Percentiles rank a stretch among this genome's conserved stretches.
These are phyloP conservation scores for Pleurotus tuoliensis DNA, from an alignment of 768 basidiomycete genomes.

Conservation along the genomic window DNA sequence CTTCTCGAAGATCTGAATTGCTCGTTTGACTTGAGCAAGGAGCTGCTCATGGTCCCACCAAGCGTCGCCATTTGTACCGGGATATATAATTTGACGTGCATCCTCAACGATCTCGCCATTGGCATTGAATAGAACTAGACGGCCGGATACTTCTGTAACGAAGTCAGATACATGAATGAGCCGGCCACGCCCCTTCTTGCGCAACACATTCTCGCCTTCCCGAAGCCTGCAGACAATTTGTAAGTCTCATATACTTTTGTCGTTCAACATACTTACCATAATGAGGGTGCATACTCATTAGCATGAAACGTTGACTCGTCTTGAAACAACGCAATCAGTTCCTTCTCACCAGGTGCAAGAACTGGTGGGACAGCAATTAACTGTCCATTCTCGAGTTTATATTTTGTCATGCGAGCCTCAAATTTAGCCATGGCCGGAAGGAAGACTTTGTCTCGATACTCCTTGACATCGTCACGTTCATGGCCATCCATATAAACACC, in stretches of 20 bases:
- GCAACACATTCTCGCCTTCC: too few relatives aligned
- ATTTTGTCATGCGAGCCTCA: too few relatives aligned
- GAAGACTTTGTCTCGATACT: constrained; percentile 23
- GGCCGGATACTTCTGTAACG: constrained; percentile 14
- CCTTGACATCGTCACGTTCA: constrained; percentile 27
- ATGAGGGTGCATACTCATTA: constrained; percentile 20
- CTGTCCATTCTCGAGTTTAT: constrained; percentile 13
- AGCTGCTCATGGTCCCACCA: too few relatives aligned
- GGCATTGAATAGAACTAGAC: constrained; percentile 20
- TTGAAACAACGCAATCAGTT: constrained; percentile 20
- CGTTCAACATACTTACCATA: not conserved
- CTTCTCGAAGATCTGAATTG: too few relatives aligned
- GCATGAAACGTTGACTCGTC: constrained; percentile 30
- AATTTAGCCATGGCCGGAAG: not conserved
- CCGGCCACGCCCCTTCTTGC: constrained; percentile 18
- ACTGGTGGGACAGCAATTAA: not conserved
- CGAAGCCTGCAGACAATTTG: too few relatives aligned
- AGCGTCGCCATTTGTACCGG: too few relatives aligned
- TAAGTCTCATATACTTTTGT: too few relatives aligned
- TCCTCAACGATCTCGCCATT: constrained; percentile 14
- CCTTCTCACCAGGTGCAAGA: not conserved
- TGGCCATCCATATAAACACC: constrained; percentile 34
- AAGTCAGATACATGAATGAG: constrained; percentile 17
- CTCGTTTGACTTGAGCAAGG: too few relatives aligned
- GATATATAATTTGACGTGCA: too few relatives aligned